Evolutionary conservation across 306 rosid genomes (phyloP).

Genomic region (Prinsepia uniflora): DNA sequence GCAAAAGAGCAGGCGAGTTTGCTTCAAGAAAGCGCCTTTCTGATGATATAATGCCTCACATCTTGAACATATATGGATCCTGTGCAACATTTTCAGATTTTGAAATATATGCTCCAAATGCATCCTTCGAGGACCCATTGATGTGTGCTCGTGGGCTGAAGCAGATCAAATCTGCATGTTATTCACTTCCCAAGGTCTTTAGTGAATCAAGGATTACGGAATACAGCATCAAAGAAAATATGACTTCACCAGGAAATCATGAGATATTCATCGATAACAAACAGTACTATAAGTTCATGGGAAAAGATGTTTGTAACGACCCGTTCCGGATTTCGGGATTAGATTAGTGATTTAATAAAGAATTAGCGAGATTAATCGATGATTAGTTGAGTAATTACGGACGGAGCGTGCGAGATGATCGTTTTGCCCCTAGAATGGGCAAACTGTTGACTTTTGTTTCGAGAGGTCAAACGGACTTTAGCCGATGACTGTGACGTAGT

Average conservation of each 20-base stretch:
- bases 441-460: too few species aligned
- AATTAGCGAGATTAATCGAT: too few species aligned
- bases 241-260: slow-evolving; percentile 58
- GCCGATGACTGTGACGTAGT: too few species aligned
- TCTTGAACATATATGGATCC: slow-evolving; percentile 65
- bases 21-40: slow-evolving; percentile 22
- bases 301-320: slow-evolving; percentile 52
- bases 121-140: slow-evolving; percentile 85
- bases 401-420: too few species aligned
- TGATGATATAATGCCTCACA: slow-evolving; percentile 56
- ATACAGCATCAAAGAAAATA: slow-evolving; percentile 53
- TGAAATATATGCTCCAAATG: slow-evolving; percentile 60
- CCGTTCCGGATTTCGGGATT: too few species aligned
- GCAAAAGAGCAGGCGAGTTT: slow-evolving; percentile 27
- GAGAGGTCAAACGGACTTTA: too few species aligned
- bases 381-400: too few species aligned
- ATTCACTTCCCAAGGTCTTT: slow-evolving; percentile 68
- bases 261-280: slow-evolving; percentile 70
- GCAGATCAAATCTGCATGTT: slow-evolving; percentile 90
- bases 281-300: slow-evolving; percentile 65
- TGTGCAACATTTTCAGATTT: slow-evolving; percentile 62
- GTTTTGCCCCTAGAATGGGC: too few species aligned
- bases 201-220: slow-evolving; percentile 78
- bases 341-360: too few species aligned
- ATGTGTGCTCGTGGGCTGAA: slow-evolving; percentile 72